Conservation (phyloP, 805 yeast species). For the Metschnikowia lochheadii region DNA sequence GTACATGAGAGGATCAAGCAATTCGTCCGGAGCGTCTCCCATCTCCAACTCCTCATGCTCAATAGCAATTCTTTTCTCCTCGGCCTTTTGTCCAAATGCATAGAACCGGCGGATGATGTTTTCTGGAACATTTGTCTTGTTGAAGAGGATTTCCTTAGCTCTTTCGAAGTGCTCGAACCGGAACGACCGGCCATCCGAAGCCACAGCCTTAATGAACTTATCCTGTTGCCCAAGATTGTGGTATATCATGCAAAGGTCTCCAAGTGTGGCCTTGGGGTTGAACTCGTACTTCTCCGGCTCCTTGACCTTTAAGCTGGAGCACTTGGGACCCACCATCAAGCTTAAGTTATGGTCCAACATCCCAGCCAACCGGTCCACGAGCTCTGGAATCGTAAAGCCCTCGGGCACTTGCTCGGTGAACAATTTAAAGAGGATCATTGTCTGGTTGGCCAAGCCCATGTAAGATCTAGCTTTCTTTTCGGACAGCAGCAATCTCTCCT, state of each 20-base stretch:
- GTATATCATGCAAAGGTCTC: conserved; percentile 69
- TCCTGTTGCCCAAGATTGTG: conserved; percentile 62
- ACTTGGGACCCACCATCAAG: conserved; percentile 93
- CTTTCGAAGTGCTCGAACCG: conserved; percentile 59
- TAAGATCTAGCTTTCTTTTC: conserved; percentile 78
- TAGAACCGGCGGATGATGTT: conserved; percentile 48
- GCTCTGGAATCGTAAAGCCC: conserved; percentile 82
- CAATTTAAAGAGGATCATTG: conserved; percentile 70
- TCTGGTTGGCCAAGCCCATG: conserved; percentile 78
- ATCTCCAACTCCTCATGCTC: conserved; percentile 83
- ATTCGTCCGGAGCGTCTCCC: conserved; percentile 96
- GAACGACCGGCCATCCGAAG: conserved; percentile 91
- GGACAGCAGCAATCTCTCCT: conserved; percentile 51
- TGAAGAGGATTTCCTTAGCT: conserved; percentile 63
- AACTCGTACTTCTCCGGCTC: conserved; percentile 81
- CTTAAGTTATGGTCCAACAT: conserved; percentile 91
- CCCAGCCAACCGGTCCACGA: conserved; percentile 90
- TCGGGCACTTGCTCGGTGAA: conserved; percentile 84
- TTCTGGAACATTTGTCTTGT: conserved; percentile 46
- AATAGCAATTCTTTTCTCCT: conserved; percentile 52
- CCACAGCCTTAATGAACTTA: conserved; percentile 73
- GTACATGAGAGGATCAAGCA: conserved; percentile 93
- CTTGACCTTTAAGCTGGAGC: conserved; percentile 80
- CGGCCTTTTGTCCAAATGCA: conserved; percentile 64
- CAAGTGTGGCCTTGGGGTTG: conserved; percentile 69